Evolutionary conservation across 2,329 filamentous ascomycete genomes (phyloP).

Genomic region (Diaporthe velutina): DNA sequence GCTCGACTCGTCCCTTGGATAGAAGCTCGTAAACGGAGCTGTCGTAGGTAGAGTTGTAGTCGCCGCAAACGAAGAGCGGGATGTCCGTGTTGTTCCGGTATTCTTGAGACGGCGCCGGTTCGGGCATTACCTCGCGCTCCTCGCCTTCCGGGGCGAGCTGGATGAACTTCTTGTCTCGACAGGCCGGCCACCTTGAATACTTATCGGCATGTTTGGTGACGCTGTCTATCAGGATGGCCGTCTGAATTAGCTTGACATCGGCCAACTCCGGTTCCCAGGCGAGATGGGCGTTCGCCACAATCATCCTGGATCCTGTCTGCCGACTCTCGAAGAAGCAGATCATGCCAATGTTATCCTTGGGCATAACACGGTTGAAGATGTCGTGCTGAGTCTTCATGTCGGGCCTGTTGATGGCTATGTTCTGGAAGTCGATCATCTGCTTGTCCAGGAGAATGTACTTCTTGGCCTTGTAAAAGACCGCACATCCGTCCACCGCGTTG

Average conservation of each 20-base stretch:
- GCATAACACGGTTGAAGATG: slow-evolving; percentile 98
- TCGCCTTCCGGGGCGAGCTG: slow-evolving; percentile 60
- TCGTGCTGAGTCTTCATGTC: slow-evolving; percentile 99
- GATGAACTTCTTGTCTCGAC: slow-evolving; percentile 82
- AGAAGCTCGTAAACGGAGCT: slow-evolving; percentile 95
- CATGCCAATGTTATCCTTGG: slow-evolving; percentile 95
- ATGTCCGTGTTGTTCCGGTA: slow-evolving; percentile 90
- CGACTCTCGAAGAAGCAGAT: slow-evolving; percentile 94
- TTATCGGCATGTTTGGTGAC: slow-evolving; percentile 88
- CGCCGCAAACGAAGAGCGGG: slow-evolving; percentile 90
- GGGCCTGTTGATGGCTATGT: slow-evolving; percentile 91
- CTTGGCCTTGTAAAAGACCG: slow-evolving; percentile 95
- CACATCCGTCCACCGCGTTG: slow-evolving; percentile 92
- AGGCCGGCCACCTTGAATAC: slow-evolving; percentile 83
- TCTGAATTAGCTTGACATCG: slow-evolving; percentile 97
- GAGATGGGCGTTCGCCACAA: slow-evolving; percentile 93
- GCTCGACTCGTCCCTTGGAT: slow-evolving; percentile 81
- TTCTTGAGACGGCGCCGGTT: slow-evolving; percentile 85
- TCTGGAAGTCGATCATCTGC: slow-evolving; percentile 91
- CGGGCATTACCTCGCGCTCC: slow-evolving; percentile 67
- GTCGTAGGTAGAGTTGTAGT: slow-evolving; percentile 91
- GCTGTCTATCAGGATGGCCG: slow-evolving; percentile 93
- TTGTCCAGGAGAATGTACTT: slow-evolving; percentile 97
- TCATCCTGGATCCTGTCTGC: slow-evolving; percentile 87
- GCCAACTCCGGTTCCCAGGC: slow-evolving; percentile 93